Percentiles rank a stretch among this genome's conserved stretches.
Evolutionary conservation across 2,329 filamentous ascomycete genomes (phyloP).

Genomic region (Arthrobotrys entomopaga): DNA sequence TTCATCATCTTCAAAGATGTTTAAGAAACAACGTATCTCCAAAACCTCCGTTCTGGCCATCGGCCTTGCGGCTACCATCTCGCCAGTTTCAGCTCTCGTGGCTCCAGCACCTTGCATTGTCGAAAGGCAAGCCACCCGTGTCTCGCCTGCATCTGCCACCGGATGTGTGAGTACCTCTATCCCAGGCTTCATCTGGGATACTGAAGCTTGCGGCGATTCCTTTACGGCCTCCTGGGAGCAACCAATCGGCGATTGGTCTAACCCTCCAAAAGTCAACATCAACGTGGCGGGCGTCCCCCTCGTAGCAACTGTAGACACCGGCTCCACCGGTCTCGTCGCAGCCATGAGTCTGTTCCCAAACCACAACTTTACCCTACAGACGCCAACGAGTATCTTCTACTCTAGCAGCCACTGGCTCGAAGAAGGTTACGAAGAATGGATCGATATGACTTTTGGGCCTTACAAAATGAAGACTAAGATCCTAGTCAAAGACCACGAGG

Average conservation of each 20-base stretch:
- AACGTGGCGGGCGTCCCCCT: constrained; percentile 32
- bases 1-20: neutral
- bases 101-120: neutral
- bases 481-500: constrained; percentile 37
- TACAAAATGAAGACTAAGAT: constrained; percentile 41
- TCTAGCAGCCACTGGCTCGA: constrained; percentile 50
- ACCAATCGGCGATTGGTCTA: constrained; percentile 29
- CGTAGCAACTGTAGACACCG: constrained; percentile 35
- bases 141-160: neutral
- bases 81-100: constrained; percentile 7
- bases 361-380: constrained; percentile 29
- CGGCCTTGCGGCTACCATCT: constrained; percentile 6
- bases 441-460: constrained; percentile 41
- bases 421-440: constrained; percentile 52
- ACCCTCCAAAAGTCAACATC: constrained; percentile 40
- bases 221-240: constrained; percentile 34
- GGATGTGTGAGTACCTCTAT: constrained; percentile 12
- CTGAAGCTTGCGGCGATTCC: constrained; percentile 17
- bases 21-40: constrained; percentile 1
- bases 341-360: constrained; percentile 33
- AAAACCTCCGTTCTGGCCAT: constrained; percentile 15
- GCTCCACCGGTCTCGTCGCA: constrained; percentile 37
- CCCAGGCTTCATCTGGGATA: constrained; percentile 34
- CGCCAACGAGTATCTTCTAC: constrained; percentile 37
- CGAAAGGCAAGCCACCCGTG: constrained; percentile 14